A percentile compares a stretch with the other conserved stretches of the same genome.
phyloP scores from a whole-genome alignment of 805 yeast genomes.

The Schwanniomyces occidentalis region DNA sequence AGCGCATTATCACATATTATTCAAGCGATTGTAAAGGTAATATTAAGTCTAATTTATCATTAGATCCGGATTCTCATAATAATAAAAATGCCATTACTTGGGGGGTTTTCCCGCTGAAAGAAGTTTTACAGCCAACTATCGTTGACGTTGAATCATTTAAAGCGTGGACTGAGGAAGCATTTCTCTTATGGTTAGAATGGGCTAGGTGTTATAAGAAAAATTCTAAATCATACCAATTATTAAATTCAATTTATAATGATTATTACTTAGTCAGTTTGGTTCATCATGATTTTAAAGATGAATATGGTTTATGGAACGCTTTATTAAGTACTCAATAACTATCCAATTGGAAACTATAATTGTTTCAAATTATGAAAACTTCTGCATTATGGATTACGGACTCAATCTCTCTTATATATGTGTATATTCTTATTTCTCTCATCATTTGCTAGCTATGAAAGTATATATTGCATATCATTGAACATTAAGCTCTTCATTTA shows the following conservation, averaged over 20 bases:
- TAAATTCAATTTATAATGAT: conserved; percentile 58
- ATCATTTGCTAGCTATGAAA: not conserved
- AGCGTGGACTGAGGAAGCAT: conserved; percentile 97
- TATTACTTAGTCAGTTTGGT: conserved; percentile 82
- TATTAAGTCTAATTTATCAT: conserved; percentile 61
- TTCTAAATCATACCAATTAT: conserved; percentile 57
- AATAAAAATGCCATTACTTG: conserved; percentile 87
- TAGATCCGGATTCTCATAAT: conserved; percentile 27
- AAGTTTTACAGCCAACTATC: conserved; percentile 87
- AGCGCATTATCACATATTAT: conserved; percentile 68
- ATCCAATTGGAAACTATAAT: conserved; percentile 8
- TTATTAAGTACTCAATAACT: conserved; percentile 39
- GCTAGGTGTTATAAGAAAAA: conserved; percentile 68
- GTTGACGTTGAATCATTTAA: conserved; percentile 89
- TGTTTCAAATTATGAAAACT: not conserved
- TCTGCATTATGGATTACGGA: too few relatives aligned
- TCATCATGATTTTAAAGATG: conserved; percentile 78
- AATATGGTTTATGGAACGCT: conserved; percentile 74
- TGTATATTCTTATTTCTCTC: conserved; percentile 1
- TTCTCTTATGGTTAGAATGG: conserved; percentile 91
- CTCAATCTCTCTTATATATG: too few relatives aligned
- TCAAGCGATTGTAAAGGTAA: conserved; percentile 62
- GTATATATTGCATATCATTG: not conserved
- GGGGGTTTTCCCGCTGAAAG: conserved; percentile 95
- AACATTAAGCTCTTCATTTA: conserved; percentile 27